A percentile compares a stretch with the other conserved stretches of the same genome.
phyloP scores from a whole-genome alignment of 768 basidiomycete species.

The Naganishia vishniacii region DNA sequence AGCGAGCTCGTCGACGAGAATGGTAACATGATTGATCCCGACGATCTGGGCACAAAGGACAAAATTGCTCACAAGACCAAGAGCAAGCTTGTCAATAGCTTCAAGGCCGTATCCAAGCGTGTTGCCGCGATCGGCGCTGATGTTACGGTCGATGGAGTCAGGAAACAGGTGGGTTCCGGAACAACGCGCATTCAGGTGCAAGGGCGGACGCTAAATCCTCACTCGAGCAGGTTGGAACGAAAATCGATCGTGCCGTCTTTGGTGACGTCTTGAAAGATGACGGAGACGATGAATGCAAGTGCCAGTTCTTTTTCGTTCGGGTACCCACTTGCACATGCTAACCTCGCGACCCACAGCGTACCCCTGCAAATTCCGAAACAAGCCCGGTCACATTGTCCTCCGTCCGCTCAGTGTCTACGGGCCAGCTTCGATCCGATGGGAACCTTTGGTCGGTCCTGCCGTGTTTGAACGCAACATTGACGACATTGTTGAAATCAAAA shows the following conservation, averaged over 20 bases:
- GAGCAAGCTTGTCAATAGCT: slow-evolving; percentile 43
- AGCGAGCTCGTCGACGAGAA: slow-evolving; percentile 45
- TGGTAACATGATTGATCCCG: slow-evolving; percentile 41
- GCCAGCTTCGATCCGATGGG: slow-evolving; percentile 35
- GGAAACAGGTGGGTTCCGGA: slow-evolving; percentile 41
- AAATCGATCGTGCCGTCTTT: slow-evolving; percentile 47
- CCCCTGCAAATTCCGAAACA: slow-evolving; percentile 47
- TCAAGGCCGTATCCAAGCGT: slow-evolving; percentile 47
- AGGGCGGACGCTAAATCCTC: too few relatives aligned
- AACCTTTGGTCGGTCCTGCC: slow-evolving; percentile 11
- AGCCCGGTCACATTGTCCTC: slow-evolving; percentile 47
- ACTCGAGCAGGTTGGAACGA: slow-evolving; percentile 23
- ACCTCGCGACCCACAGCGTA: slow-evolving; percentile 39
- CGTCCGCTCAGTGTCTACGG: slow-evolving; percentile 34
- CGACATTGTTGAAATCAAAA: slow-evolving; percentile 51
- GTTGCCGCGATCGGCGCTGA: slow-evolving; percentile 49
- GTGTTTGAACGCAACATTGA: slow-evolving; percentile 43
- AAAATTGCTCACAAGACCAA: slow-evolving; percentile 43
- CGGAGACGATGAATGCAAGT: slow-evolving; percentile 41
- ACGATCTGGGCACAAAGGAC: slow-evolving; percentile 32
- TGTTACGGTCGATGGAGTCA: slow-evolving; percentile 48
- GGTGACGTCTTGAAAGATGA: slow-evolving; percentile 46
- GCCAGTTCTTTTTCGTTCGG: not conserved
- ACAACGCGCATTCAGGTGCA: too few relatives aligned
- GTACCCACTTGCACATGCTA: not conserved